Base-by-base conservation (phyloP, 1,284 basidiomycete genomes). In the Pholiota adiposa region DNA sequence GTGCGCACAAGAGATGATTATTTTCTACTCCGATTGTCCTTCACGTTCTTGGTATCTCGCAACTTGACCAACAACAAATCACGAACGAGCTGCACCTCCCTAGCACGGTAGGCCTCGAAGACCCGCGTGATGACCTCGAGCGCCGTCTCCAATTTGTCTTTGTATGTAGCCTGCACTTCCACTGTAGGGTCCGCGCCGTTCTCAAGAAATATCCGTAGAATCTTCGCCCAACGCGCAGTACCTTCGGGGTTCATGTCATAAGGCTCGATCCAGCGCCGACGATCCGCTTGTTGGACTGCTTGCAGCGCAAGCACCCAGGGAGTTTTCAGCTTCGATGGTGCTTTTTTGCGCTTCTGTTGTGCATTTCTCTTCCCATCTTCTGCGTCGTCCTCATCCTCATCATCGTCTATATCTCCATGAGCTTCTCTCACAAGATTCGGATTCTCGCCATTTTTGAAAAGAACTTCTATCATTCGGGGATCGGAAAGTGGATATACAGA, bases 401-500 rank as follows among this genome's bases (percentile, higher is more conserved):
- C 43, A 4, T 34, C 41, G 6, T 16, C 16, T 19, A 31, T 23
- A 44, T 49, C 36, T 21, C 18, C 40, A 7, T 41, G 43, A 16
- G 54, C 40, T n/a, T 38, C 38, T 33, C 34, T 60, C 14, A 56
- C 18, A 18, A 60, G 48, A 43, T 60, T 60, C n/a, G 59, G 54
- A 19, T 60, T 23, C 34, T 60, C 40, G 4, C 59, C 59, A 27
- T 60, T 60, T n/a, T 56, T 60, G 23, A 60, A 51, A 11, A 60
- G 40, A 3, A 54, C 36, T 5, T 56, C 40, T 18, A 60, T 40
- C 18, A 56, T 43, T 11, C 34, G n/a, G 5, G 59, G 54, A 27
- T 51, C 19, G n/a, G 59, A 46, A 7, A 58, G 56, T 21, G 56
- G 56, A 19, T 58, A 58, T 33, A 58, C 50, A 2, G 50, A 46